Evolutionary conservation across 257 asterid genomes (phyloP), one percentile per base, ranked within the genome.

Genomic region (Ocimum tenuiflorum): DNA sequence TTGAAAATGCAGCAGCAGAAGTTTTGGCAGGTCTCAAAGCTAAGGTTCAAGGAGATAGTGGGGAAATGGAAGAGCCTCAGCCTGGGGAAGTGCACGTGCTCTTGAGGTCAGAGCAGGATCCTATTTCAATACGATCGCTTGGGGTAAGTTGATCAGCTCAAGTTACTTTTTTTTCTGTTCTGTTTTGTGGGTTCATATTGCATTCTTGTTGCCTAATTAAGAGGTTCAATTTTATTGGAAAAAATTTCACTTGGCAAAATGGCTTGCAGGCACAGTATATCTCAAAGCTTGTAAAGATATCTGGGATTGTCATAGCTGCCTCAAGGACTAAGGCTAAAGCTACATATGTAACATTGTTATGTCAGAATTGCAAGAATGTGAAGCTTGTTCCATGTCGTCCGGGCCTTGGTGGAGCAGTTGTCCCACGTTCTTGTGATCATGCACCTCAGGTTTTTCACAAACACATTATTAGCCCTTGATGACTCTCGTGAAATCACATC

Each of bases 291-390:
- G 97, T 94, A 43, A 94, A 90, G 78, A 71, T 90, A 71, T 94
- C 97, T 51, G 99, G 97, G 54, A 94, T 94, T 57, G 89, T 81
- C 63, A 94, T 94, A 79, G 99, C 99, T 65, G 97, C 99, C 47
- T 94, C 99, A 57, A 94, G 95, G 83, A 90, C 96, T 27, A 94
- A 88, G 77, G 99, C 97, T 3, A 94, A 94, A 79, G 99, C 99
- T 14, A 88, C 97, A 55, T 90, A 90, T 63, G 96, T 94, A 67
- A 88, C 96, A 45, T 77, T 90, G 77, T 69, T 94, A 75, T 94
- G 99, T 60, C 90, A 86, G 77, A 90, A 90, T 36, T 94, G 97
- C 77, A 88, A 82, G 82, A 90, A 90, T 76, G 86, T 88, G 39
- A 90, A 85, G 89, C 82, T 78, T 46, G 92, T 90, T 53, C 96